phyloP scores from a whole-genome alignment of 2,329 filamentous ascomycete genomes.

The Ilyonectria destructans region DNA sequence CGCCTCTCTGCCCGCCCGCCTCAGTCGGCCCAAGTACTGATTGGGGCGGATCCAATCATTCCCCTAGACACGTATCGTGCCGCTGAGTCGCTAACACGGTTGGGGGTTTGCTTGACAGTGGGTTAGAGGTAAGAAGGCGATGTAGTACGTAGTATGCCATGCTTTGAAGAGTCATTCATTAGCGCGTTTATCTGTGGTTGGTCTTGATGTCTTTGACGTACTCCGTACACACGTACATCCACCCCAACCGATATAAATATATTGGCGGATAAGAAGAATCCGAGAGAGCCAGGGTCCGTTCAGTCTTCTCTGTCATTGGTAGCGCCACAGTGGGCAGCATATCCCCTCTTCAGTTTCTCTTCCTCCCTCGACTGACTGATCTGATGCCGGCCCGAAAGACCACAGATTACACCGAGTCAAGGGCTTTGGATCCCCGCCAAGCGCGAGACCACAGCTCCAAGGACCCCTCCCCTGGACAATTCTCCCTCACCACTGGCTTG shows the following conservation, averaged over 20 bases:
- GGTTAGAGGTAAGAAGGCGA: constrained; percentile 6
- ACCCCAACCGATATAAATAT: neutral
- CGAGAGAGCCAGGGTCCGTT: neutral
- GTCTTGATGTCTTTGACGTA: neutral
- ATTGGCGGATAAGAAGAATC: neutral
- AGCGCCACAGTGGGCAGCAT: neutral
- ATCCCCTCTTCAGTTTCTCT: neutral
- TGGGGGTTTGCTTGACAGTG: constrained; percentile 22
- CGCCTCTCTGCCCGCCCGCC: constrained; percentile 1
- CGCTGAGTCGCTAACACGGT: constrained; percentile 11
- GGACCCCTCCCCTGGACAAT: constrained; percentile 21
- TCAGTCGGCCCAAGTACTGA: constrained; percentile 11
- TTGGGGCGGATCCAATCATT: constrained; percentile 26
- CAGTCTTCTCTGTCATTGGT: neutral
- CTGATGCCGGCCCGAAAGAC: constrained; percentile 32
- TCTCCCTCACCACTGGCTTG: constrained; percentile 21
- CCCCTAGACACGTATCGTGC: constrained; percentile 20
- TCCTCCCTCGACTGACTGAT: constrained; percentile 16
- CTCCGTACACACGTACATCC: neutral
- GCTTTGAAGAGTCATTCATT: neutral
- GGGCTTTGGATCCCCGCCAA: constrained; percentile 26
- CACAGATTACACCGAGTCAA: constrained; percentile 24
- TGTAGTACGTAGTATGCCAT: neutral
- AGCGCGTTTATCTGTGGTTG: neutral
- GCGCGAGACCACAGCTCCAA: constrained; percentile 19